phyloP scores from a whole-genome alignment of 176 grass and related monocot genomes.

The Oropetium thomaeum region DNA sequence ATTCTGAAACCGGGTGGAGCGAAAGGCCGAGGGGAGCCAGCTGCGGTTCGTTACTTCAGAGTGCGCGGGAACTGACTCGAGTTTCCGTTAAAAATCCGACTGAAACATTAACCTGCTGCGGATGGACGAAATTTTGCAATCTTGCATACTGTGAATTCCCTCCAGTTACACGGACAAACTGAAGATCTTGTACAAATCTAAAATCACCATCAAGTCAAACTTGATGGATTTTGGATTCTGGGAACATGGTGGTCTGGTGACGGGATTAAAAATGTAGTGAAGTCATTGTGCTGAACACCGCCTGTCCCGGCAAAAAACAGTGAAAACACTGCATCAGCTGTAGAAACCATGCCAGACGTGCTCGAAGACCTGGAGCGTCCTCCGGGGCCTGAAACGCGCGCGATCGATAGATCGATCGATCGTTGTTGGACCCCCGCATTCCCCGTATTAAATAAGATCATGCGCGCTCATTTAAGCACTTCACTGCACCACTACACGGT shows the following conservation, averaged over 20 bases:
- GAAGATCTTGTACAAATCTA: neutral
- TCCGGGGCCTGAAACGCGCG: neutral
- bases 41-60: neutral
- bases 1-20: conserved; percentile 15
- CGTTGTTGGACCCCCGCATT: conserved; percentile 25
- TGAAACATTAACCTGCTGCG: neutral
- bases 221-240: neutral
- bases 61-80: neutral
- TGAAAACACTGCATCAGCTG: neutral
- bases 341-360: conserved; percentile 13
- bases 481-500: neutral
- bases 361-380: neutral
- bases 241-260: neutral
- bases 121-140: neutral
- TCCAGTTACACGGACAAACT: neutral
- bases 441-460: conserved; percentile 38
- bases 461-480: conserved; percentile 8
- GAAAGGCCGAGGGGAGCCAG: neutral
- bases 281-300: neutral
- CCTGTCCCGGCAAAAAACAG: neutral
- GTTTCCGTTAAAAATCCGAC: neutral
- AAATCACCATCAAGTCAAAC: neutral
- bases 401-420: no score
- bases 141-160: neutral
- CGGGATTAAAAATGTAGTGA: neutral